phyloP scores from a whole-genome alignment of 148 eudicot species.

The Rheum nobile region DNA sequence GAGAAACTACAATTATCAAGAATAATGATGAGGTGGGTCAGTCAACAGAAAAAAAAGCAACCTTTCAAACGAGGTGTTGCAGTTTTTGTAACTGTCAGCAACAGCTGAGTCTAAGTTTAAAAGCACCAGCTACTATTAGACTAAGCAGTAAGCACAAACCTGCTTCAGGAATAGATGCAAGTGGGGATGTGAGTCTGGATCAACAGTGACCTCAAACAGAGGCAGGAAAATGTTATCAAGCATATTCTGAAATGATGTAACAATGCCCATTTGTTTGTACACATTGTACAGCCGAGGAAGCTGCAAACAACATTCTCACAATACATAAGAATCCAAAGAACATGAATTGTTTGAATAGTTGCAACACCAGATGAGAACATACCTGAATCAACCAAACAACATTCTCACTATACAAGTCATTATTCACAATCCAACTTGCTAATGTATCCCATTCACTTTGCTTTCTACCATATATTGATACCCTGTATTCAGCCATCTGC shows the following conservation, averaged over 20 bases:
- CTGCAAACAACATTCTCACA: constrained; percentile 24
- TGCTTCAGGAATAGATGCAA: constrained; percentile 90
- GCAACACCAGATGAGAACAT: constrained; percentile 5
- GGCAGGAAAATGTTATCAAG: constrained; percentile 98
- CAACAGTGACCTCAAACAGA: constrained; percentile 92
- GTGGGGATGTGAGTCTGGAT: constrained; percentile 97
- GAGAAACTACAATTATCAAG: neutral
- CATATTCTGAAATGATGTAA: constrained; percentile 88
- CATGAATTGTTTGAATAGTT: neutral
- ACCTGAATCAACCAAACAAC: constrained; percentile 99
- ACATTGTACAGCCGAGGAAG: constrained; percentile 90
- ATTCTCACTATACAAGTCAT: constrained; percentile 86
- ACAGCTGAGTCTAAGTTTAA: neutral
- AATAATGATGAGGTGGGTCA: neutral
- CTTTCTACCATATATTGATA: constrained; percentile 96
- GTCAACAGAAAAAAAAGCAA: neutral
- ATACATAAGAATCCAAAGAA: neutral
- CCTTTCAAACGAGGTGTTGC: neutral
- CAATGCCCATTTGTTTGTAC: constrained; percentile 98
- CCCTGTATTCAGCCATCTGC: constrained; percentile 99
- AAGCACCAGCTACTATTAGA: neutral
- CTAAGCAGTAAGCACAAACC: constrained; percentile 26
- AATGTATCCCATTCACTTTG: constrained; percentile 97
- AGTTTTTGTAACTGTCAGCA: neutral
- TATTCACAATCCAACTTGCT: constrained; percentile 96